Conservation (phyloP, 2,329 filamentous ascomycete species). For the Beauveria sp. region DNA sequence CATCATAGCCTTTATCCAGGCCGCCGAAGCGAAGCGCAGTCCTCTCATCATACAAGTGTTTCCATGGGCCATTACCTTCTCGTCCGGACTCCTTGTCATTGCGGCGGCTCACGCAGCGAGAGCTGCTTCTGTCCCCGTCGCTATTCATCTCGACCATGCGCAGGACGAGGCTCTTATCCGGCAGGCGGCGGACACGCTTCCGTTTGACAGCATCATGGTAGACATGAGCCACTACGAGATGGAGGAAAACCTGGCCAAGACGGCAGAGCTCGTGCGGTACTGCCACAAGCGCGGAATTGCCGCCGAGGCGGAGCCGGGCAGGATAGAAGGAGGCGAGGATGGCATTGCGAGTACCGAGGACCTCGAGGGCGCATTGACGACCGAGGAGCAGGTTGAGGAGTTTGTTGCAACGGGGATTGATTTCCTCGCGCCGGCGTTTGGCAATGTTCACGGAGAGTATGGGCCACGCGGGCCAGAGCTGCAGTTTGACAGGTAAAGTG, state of each 20-base stretch:
- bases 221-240: constrained; percentile 69
- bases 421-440: constrained; percentile 69
- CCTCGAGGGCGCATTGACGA: constrained; percentile 48
- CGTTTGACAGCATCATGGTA: constrained; percentile 68
- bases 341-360: constrained; percentile 55
- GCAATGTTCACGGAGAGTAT: constrained; percentile 70
- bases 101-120: constrained; percentile 47
- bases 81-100: constrained; percentile 43
- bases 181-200: constrained; percentile 44
- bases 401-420: constrained; percentile 67
- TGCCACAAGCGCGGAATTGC: constrained; percentile 57
- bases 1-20: constrained; percentile 58
- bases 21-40: constrained; percentile 58
- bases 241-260: constrained; percentile 59
- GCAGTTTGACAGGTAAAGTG: not conserved
- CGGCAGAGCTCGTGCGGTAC: constrained; percentile 51
- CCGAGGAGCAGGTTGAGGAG: constrained; percentile 59
- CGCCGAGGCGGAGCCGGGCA: constrained; percentile 61
- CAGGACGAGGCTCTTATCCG: constrained; percentile 53
- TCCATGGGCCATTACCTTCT: constrained; percentile 62
- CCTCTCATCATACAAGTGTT: constrained; percentile 65
- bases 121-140: constrained; percentile 49
- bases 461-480: constrained; percentile 29
- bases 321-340: constrained; percentile 61
- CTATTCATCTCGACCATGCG: constrained; percentile 60